These are phyloP conservation scores for Mrakia frigida DNA, from an alignment of 768 basidiomycete genomes.

Conservation along the genomic window DNA sequence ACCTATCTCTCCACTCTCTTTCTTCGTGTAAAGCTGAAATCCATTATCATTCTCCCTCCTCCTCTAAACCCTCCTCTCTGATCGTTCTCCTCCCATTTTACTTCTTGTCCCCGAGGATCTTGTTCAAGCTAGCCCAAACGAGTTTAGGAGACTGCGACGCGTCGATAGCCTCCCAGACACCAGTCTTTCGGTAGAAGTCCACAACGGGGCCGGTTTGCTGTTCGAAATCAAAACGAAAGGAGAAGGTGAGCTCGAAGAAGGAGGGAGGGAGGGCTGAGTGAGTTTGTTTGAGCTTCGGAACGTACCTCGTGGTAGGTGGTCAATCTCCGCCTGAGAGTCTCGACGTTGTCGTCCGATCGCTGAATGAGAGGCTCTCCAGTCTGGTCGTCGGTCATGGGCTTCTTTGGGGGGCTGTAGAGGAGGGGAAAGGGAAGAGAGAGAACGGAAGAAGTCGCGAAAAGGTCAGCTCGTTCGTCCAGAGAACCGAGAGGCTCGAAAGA, in stretches of 20 bases:
- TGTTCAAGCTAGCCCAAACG: conserved; percentile 59
- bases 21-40: background rate
- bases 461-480: background rate
- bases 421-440: background rate
- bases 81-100: background rate
- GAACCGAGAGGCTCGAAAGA: background rate
- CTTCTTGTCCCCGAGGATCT: conserved; percentile 32
- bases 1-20: background rate
- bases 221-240: background rate
- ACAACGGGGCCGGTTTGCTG: conserved; percentile 89
- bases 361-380: conserved; percentile 95
- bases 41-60: background rate
- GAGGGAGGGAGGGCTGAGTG: no score
- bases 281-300: background rate
- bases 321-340: conserved; percentile 85
- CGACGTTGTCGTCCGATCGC: conserved; percentile 95
- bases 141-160: conserved; percentile 87
- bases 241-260: background rate
- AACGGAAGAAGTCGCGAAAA: background rate
- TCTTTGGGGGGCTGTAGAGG: conserved; percentile 85
- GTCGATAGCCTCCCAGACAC: conserved; percentile 84
- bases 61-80: background rate
- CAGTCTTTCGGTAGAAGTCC: conserved; percentile 88
- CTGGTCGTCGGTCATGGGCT: conserved; percentile 84
- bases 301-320: conserved; percentile 64